phyloP scores from a whole-genome alignment of 179 eudicot genomes.

The Drosera spatulata region DNA sequence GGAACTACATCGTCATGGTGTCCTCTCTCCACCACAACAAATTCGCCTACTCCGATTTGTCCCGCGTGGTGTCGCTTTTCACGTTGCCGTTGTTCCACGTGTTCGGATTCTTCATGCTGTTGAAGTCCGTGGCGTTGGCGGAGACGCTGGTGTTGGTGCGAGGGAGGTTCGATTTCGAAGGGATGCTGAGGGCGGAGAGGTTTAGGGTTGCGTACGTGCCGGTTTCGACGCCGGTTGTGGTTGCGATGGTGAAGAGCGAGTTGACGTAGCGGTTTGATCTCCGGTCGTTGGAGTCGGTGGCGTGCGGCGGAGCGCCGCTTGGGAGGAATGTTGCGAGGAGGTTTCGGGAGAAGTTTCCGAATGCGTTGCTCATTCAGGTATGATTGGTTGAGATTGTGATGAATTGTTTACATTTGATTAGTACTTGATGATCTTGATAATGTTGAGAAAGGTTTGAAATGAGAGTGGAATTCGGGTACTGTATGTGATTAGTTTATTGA shows the following conservation, averaged over 20 bases:
- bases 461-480: no score
- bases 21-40: constrained; percentile 14
- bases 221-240: constrained; percentile 75
- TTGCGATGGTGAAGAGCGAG: constrained; percentile 63
- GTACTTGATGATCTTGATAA: no score
- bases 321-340: constrained; percentile 52
- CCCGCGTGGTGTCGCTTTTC: constrained; percentile 24
- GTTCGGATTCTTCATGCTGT: constrained; percentile 61
- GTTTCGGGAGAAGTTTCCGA: constrained; percentile 44
- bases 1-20: constrained; percentile 43
- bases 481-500: no score
- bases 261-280: constrained; percentile 50
- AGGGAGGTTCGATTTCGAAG: constrained; percentile 59
- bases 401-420: no score
- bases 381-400: not conserved
- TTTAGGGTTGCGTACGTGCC: constrained; percentile 56
- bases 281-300: constrained; percentile 42
- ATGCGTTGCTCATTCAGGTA: constrained; percentile 56
- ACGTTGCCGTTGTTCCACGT: constrained; percentile 67
- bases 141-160: constrained; percentile 54
- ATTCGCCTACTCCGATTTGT: not conserved
- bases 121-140: constrained; percentile 37
- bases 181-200: constrained; percentile 61
- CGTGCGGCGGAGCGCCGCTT: constrained; percentile 81
- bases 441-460: no score